Conservation (phyloP, 768 basidiomycete genomes). For the Termitomyces sp. region DNA sequence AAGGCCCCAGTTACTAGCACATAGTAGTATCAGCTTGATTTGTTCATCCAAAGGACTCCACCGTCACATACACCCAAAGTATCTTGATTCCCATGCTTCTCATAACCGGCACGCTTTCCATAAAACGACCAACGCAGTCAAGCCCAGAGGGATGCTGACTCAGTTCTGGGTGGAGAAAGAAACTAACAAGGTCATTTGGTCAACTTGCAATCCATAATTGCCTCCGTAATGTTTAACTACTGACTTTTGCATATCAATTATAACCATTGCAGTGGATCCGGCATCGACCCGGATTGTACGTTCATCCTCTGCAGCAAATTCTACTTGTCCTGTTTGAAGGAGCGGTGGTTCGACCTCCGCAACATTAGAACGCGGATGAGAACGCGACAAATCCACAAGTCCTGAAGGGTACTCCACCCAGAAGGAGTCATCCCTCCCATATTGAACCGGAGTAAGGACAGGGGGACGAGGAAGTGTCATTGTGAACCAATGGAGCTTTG, state of each 20-base stretch:
- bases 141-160: constrained; percentile 49
- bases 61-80: constrained; percentile 52
- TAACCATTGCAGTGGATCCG: constrained; percentile 46
- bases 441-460: constrained; percentile 41
- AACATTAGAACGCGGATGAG: constrained; percentile 28
- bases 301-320: constrained; percentile 49
- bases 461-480: constrained; percentile 39
- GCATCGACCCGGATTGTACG: constrained; percentile 46
- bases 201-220: not conserved
- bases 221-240: constrained; percentile 7
- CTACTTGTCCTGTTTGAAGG: constrained; percentile 34
- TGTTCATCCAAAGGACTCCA: not conserved
- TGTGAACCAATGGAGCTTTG: constrained; percentile 26
- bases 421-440: constrained; percentile 48
- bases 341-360: constrained; percentile 21
- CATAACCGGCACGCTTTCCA: constrained; percentile 40
- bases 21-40: not conserved
- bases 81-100: constrained; percentile 38
- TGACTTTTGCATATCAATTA: constrained; percentile 75
- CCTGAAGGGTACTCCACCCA: constrained; percentile 70
- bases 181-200: constrained; percentile 28
- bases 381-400: constrained; percentile 54
- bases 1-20: constrained; percentile 62
- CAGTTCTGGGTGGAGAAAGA: constrained; percentile 60
- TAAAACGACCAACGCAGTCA: constrained; percentile 49